Conservation (phyloP, 257 asterid genomes). For the Coffea canephora region DNA sequence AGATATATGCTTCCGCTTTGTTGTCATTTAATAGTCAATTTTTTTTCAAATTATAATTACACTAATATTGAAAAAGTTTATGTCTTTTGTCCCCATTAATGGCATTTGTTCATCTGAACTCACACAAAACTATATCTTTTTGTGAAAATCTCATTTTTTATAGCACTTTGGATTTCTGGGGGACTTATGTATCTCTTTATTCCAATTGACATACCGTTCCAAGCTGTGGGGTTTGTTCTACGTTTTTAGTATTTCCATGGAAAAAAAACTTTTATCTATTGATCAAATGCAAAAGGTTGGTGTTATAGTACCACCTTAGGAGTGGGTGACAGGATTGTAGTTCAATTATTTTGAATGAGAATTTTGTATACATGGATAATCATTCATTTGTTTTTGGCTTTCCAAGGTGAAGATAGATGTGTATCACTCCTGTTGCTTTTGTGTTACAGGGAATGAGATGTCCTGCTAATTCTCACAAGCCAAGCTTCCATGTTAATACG, state of each 20-base stretch:
- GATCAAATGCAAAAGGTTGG: neutral
- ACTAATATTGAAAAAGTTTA: neutral
- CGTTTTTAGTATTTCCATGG: neutral
- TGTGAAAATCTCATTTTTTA: neutral
- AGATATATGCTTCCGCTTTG: neutral
- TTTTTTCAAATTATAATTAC: neutral
- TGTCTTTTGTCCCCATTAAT: neutral
- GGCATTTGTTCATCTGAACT: neutral
- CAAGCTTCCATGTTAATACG: conserved; percentile 86
- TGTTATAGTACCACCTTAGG: neutral
- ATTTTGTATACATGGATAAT: neutral
- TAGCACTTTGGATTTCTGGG: neutral
- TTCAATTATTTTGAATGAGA: neutral
- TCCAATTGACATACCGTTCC: neutral
- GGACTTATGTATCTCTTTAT: neutral
- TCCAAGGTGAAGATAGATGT: neutral
- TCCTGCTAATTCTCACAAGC: conserved; percentile 79
- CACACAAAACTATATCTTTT: neutral
- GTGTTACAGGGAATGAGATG: conserved; percentile 82
- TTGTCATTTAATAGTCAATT: neutral
- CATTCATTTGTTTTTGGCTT: neutral
- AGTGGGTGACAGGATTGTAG: neutral
- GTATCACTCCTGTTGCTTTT: neutral
- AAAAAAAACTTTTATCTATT: neutral
- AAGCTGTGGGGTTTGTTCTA: neutral